Conservation (phyloP, 495 filamentous ascomycete genomes). For the Aspergillus homomorphus region DNA sequence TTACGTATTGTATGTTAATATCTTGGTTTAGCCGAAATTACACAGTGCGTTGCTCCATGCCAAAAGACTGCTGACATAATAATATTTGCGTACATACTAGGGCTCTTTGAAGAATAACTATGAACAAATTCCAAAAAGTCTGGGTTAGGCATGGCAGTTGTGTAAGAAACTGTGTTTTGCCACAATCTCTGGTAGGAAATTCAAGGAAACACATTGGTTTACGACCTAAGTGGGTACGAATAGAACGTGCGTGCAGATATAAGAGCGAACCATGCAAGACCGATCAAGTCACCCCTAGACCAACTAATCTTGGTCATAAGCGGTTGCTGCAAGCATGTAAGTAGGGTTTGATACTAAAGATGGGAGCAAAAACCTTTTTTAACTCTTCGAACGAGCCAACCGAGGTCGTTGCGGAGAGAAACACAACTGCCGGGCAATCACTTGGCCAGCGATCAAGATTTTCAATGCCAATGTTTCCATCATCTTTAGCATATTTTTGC, state of each 20-base stretch:
- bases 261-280: conserved; percentile 19
- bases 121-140: too few relatives aligned
- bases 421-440: conserved; percentile 17
- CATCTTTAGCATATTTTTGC: conserved; percentile 37
- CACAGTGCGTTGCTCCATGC: too few relatives aligned
- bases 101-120: too few relatives aligned
- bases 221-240: conserved; percentile 9
- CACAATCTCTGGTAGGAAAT: too few relatives aligned
- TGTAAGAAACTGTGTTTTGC: too few relatives aligned
- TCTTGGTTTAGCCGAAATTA: too few relatives aligned
- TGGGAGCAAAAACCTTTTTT: conserved; percentile 19
- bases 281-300: conserved; percentile 13
- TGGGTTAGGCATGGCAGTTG: too few relatives aligned
- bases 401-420: conserved; percentile 27
- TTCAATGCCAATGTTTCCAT: conserved; percentile 31
- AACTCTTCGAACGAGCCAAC: conserved; percentile 24
- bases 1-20: too few relatives aligned
- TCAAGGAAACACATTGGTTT: too few relatives aligned
- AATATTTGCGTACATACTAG: too few relatives aligned
- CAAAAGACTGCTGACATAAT: too few relatives aligned
- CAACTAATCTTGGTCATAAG: conserved; percentile 12
- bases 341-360: conserved; percentile 2
- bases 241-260: conserved; percentile 20
- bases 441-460: conserved; percentile 25
- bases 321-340: conserved; percentile 14